Evolutionary conservation across 768 basidiomycete species (phyloP), one percentile per base, ranked within the genome.

Genomic region (Chalciporus sphaerocephalus): DNA sequence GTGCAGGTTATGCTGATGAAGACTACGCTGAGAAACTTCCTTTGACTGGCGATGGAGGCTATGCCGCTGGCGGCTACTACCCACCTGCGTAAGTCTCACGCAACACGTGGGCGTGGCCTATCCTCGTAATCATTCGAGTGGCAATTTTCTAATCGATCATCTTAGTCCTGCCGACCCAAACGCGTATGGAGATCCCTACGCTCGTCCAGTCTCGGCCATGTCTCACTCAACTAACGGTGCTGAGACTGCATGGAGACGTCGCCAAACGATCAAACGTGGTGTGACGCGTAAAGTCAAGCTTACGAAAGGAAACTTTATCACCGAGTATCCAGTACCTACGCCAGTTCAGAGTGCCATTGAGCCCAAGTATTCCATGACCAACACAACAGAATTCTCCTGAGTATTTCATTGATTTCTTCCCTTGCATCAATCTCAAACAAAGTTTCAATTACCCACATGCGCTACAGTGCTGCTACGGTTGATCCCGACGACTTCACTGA

Each of bases 211-310:
- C 32, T 83, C 81, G 16, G 65, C 71, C 13, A 67, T 75, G 36
- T 82, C 81, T 0, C 70, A 73, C 16, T 75, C 78, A 32, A 77
- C 75, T 16, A 77, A 71, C 50, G 81, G 79, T 24, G 70, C 70
- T 40, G 82, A 85, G 47, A 78, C 70, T 40, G 82, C 80, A 2
- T 80, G 79, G 79, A 69, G 76, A 52, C 81, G 87, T 47, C 84
- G 92, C 44, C 92, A 95, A 67, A 92, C 88, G 24, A 88, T 93
- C 68, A 90, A 90, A 62, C 87, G 92, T 42, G 85, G 91, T 48
- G 90, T 92, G 18, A 94, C 92, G n/a, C 86, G 90, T 58, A 90
- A 87, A 62, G 87, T 98, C 72, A 88, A 90, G 64, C 83, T 97
- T 53, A 95, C 92, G 8, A 78, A 92, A 39, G 94, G 94, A 47